phyloP scores from a whole-genome alignment of 345 rosid species.

The Eucalyptus polybractea region DNA sequence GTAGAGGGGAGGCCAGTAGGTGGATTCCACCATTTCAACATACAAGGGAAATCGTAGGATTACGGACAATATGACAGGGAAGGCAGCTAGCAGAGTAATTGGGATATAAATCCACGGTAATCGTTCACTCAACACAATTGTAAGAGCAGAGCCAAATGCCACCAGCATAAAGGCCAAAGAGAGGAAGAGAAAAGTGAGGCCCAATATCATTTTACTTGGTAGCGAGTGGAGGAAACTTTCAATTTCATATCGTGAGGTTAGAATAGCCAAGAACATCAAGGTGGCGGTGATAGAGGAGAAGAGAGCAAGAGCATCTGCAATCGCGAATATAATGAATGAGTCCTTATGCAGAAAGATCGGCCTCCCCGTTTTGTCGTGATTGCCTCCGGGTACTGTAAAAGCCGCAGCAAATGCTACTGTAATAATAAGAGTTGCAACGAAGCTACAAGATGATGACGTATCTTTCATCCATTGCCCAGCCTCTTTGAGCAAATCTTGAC shows the following conservation, averaged over 20 bases:
- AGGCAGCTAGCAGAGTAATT: not conserved
- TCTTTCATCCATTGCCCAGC: not conserved
- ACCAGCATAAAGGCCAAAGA: not conserved
- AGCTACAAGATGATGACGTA: not conserved
- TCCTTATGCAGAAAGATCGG: not conserved
- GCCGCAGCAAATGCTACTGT: not conserved
- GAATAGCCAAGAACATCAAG: not conserved
- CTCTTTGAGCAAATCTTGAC: not conserved
- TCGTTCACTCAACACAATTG: not conserved
- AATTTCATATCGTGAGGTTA: not conserved
- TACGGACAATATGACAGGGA: too few relatives aligned
- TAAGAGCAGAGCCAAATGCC: not conserved
- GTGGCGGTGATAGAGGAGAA: not conserved
- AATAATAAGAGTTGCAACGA: not conserved
- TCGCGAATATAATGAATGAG: not conserved
- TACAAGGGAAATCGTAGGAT: not conserved
- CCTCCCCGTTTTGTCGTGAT: not conserved
- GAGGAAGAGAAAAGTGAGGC: not conserved
- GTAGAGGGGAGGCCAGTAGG: not conserved
- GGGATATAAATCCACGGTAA: not conserved
- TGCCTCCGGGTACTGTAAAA: not conserved
- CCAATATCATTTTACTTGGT: not conserved
- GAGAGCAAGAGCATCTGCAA: not conserved
- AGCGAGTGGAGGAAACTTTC: not conserved
- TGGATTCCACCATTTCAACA: not conserved